phyloP scores from a whole-genome alignment of 805 yeast species.

The Candida nemodendra region DNA sequence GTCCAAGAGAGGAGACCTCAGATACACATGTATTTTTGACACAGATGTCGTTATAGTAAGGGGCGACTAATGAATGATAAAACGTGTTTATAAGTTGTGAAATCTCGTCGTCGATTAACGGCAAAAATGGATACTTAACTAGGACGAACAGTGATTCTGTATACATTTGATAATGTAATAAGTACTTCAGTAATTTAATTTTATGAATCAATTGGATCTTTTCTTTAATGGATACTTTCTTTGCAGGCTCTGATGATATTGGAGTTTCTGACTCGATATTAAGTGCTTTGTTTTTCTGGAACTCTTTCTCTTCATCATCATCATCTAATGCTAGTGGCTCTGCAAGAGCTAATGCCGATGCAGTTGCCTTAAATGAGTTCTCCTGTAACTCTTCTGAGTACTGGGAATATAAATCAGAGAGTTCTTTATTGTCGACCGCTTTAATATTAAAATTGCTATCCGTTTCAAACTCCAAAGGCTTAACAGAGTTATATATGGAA shows the following conservation, averaged over 20 bases:
- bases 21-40: neutral
- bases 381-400: slow-evolving; percentile 51
- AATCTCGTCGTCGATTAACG: slow-evolving; percentile 50
- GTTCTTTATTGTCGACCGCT: slow-evolving; percentile 25
- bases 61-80: slow-evolving; percentile 47
- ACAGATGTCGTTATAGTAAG: slow-evolving; percentile 38
- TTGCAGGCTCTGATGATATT: slow-evolving; percentile 7
- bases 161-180: slow-evolving; percentile 59
- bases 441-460: slow-evolving; percentile 15
- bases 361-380: slow-evolving; percentile 57
- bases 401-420: slow-evolving; percentile 42
- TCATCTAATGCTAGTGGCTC: slow-evolving; percentile 76
- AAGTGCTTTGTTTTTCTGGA: slow-evolving; percentile 6
- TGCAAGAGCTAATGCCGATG: slow-evolving; percentile 83
- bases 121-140: slow-evolving; percentile 59
- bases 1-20: slow-evolving; percentile 16
- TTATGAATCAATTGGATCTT: slow-evolving; percentile 33
- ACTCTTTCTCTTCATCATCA: slow-evolving; percentile 41
- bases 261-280: neutral
- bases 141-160: slow-evolving; percentile 61
- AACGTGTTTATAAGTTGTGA: slow-evolving; percentile 48
- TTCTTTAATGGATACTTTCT: slow-evolving; percentile 14
- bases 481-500: slow-evolving; percentile 53
- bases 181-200: slow-evolving; percentile 47
- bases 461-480: slow-evolving; percentile 41